phyloP scores from a whole-genome alignment of 306 rosid genomes.

The Ormosia semicastrata region DNA sequence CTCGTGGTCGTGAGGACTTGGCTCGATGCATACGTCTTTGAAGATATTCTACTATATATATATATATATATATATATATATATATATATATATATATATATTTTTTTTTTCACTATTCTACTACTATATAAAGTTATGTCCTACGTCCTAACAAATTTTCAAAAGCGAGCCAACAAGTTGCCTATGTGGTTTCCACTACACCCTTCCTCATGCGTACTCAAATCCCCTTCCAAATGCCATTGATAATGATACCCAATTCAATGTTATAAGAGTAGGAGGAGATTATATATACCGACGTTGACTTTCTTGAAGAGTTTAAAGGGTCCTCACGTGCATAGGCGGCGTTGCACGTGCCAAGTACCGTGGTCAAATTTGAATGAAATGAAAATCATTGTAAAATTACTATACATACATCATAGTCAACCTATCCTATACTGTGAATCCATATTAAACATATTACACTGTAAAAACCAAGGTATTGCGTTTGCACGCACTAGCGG shows the following conservation, averaged over 20 bases:
- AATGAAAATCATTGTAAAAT: background rate
- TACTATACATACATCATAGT: background rate
- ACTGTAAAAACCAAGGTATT: too few relatives aligned
- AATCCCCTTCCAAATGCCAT: background rate
- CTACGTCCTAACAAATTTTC: background rate
- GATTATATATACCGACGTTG: background rate
- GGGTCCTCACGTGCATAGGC: background rate
- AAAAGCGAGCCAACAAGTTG: background rate
- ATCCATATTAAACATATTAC: too few relatives aligned
- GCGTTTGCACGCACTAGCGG: too few relatives aligned
- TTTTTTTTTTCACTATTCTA: too few relatives aligned
- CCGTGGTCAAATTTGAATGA: background rate
- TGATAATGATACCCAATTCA: background rate
- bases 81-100: too few relatives aligned
- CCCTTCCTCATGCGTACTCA: background rate
- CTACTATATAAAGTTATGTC: background rate
- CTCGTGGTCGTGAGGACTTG: background rate
- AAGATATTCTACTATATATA: too few relatives aligned
- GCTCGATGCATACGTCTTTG: background rate
- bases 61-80: too few relatives aligned
- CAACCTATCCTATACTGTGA: background rate
- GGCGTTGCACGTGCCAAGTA: background rate
- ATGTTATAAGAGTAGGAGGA: background rate
- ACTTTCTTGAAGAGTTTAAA: background rate
- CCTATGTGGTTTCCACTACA: conserved; percentile 1